Conservation (phyloP, 306 rosid species). For the Herpetospermum pedunculosum region DNA sequence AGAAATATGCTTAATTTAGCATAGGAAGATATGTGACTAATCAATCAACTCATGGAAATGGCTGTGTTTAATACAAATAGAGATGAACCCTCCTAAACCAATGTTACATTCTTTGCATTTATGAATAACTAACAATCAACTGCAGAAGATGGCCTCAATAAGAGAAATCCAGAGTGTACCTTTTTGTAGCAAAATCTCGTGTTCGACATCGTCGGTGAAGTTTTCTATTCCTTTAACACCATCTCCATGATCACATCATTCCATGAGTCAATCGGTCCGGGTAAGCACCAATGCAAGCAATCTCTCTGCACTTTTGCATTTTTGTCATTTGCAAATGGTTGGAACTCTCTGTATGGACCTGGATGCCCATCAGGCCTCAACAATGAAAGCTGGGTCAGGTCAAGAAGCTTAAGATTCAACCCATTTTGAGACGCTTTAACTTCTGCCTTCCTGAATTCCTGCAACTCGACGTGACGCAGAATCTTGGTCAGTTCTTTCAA, state of each 20-base stretch:
- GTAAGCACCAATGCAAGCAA: constrained; percentile 98
- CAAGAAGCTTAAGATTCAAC: constrained; percentile 60
- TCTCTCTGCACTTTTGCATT: constrained; percentile 57
- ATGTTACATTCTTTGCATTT: background rate
- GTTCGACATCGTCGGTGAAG: background rate
- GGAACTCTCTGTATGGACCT: constrained; percentile 66
- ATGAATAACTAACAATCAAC: background rate
- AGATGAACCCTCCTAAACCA: background rate
- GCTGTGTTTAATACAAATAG: background rate
- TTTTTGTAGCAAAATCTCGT: constrained; percentile 1
- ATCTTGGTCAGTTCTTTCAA: constrained; percentile 38
- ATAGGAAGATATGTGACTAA: background rate
- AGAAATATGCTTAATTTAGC: background rate
- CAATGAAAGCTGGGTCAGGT: constrained; percentile 45
- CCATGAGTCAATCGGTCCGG: constrained; percentile 94
- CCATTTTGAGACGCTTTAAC: constrained; percentile 41
- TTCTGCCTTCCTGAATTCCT: constrained; percentile 47
- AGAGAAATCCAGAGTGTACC: background rate
- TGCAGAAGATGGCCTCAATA: background rate
- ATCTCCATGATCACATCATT: constrained; percentile 82
- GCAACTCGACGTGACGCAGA: constrained; percentile 56
- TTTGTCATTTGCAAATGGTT: constrained; percentile 49
- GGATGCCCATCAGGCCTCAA: constrained; percentile 99
- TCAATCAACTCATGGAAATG: background rate
- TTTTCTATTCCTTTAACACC: constrained; percentile 38